phyloP scores from a whole-genome alignment of 1,284 basidiomycete species.

The Tilletia walkeri region DNA sequence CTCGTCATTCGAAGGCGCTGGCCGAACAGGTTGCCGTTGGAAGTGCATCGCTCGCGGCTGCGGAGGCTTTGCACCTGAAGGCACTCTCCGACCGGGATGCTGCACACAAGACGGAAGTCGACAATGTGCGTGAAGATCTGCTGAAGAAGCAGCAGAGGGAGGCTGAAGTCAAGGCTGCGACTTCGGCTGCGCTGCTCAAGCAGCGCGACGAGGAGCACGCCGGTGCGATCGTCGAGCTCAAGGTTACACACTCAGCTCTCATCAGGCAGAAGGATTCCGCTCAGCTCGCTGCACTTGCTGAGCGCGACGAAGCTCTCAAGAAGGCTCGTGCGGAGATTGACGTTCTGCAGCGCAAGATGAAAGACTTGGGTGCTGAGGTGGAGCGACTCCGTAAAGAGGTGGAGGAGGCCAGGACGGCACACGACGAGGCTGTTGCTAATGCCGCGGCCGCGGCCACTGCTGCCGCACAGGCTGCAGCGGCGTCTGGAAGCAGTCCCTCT shows the following conservation, averaged over 20 bases:
- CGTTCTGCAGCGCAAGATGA: slow-evolving; percentile 16
- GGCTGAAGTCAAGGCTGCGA: not conserved
- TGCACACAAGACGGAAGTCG: slow-evolving; percentile 7
- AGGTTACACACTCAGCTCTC: not conserved
- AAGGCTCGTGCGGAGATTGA: not conserved
- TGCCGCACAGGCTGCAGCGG: slow-evolving; percentile 29
- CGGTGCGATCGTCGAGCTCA: not conserved
- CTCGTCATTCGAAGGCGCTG: slow-evolving; percentile 41
- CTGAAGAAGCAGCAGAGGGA: not conserved
- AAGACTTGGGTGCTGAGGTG: slow-evolving; percentile 31
- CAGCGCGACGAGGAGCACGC: slow-evolving; percentile 15
- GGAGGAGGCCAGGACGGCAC: not conserved
- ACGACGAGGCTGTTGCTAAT: slow-evolving; percentile 28
- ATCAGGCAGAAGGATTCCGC: slow-evolving; percentile 6
- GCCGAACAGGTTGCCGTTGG: slow-evolving; percentile 37
- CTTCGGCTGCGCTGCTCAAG: slow-evolving; percentile 3
- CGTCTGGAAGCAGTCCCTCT: slow-evolving; percentile 16
- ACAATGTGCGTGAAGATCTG: not conserved
- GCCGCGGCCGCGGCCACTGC: slow-evolving; percentile 31
- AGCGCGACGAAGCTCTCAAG: not conserved
- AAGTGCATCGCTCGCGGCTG: slow-evolving; percentile 33
- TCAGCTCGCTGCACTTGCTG: not conserved
- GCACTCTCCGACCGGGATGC: not conserved
- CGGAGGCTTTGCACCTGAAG: slow-evolving; percentile 28
- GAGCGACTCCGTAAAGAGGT: slow-evolving; percentile 27